These are phyloP conservation scores for Linderniella brevidens DNA, from an alignment of 257 asterid genomes.

Conservation along the genomic window DNA sequence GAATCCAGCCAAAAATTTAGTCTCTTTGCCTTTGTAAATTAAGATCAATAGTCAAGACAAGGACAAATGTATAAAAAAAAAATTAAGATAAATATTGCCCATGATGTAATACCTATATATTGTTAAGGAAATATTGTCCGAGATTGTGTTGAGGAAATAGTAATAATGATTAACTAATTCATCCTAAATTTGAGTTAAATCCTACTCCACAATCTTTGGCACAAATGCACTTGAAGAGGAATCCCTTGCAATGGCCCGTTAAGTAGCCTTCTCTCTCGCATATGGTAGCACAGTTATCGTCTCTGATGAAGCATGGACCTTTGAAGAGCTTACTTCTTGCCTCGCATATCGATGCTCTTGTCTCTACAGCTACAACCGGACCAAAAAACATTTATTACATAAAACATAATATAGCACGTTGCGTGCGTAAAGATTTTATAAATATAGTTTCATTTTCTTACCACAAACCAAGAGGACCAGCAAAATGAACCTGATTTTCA, in stretches of 20 bases:
- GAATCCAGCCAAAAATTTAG: no score
- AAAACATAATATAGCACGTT: not conserved
- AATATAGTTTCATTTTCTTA: constrained; percentile 1
- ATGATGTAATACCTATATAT: no score
- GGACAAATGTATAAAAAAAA: no score
- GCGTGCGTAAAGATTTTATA: no score
- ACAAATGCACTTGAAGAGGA: constrained; percentile 11
- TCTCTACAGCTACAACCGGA: constrained; percentile 8
- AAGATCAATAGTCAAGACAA: no score
- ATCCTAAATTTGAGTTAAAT: no score
- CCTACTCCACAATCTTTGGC: constrained; percentile 7
- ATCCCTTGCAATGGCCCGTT: constrained; percentile 14
- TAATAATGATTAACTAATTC: no score
- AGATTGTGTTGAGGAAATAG: no score
- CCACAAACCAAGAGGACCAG: constrained; percentile 14
- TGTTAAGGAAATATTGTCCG: no score
- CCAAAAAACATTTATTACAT: not conserved
- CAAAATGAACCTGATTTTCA: constrained; percentile 1
- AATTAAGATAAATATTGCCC: no score
- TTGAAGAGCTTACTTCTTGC: constrained; percentile 8
- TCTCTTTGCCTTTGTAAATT: no score
- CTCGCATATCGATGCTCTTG: constrained; percentile 14
- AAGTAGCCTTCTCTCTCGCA: constrained; percentile 16
- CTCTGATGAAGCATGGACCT: constrained; percentile 14
- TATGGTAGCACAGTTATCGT: constrained; percentile 11